Evolutionary conservation across 805 yeast genomes (phyloP), one percentile per base, ranked within the genome.

Genomic region (Saccharomyces paradoxus): DNA sequence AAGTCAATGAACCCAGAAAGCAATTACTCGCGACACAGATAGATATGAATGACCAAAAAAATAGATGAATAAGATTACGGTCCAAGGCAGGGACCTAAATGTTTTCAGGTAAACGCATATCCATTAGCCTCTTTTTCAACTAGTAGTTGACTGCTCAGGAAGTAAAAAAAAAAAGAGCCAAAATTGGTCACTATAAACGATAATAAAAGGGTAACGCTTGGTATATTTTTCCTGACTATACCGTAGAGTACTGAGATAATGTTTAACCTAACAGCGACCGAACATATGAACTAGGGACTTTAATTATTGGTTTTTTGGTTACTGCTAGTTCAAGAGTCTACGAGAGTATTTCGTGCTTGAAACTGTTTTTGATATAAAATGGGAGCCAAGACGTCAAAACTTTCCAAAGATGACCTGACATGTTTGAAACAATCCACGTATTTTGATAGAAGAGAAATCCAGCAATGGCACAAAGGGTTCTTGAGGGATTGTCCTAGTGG

Each of bases 391-490:
- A 92, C 96, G 8, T 89, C 97, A 26, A 94, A 91, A 67, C 74
- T 94, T 50, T 86, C 96, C 17, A 89, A 86, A 63, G 98, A 94
- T 61, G 98, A 94, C 63, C 79, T 94, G 50, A 80, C 87, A 52
- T 83, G 86, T 53, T 80, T 94, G 56, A 87, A 86, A 67, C 84
- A 82, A 65, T 86, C 90, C 26, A 94, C 99, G 0, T 86, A 89
- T 64, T 94, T 94, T 66, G 96, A 92, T 66, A 83, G 91, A 53
- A 79, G 96, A 59, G 99, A 94, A 68, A 79, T 94, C 48, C 98
- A 94, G 70, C 99, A 92, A 67, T 94, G 99, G 99, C 92, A 92
- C 68, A 92, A 92, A 68, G 98, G 98, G 2, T 94, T 94, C 63
- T 75, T 86, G 46, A 79, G 97, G 66, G 99, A 94, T 69, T 92